These are phyloP conservation scores for Anisodus tanguticus DNA, from an alignment of 257 asterid species.

Conservation along the genomic window DNA sequence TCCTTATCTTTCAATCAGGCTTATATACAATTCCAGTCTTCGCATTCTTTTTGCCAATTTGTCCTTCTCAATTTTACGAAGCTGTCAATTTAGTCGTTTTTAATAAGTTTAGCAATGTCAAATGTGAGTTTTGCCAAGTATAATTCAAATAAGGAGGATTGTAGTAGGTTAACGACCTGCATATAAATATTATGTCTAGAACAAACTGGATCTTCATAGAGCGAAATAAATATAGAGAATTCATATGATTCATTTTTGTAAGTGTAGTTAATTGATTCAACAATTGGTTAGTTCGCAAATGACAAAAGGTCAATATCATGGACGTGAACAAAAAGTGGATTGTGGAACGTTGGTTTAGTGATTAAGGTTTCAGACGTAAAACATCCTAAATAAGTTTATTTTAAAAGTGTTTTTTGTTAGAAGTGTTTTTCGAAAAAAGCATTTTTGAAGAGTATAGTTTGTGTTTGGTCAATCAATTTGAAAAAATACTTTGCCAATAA, in stretches of 20 bases:
- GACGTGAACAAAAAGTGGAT: too few species aligned
- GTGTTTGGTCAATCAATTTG: too few species aligned
- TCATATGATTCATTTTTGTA: neutral
- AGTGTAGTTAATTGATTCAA: too few species aligned
- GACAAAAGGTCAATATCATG: too few species aligned
- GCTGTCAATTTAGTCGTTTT: neutral
- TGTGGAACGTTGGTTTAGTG: neutral
- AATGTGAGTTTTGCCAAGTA: neutral
- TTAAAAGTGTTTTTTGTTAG: too few species aligned
- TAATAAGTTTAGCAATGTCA: neutral
- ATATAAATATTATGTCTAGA: too few species aligned
- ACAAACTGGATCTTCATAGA: neutral
- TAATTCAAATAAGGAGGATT: neutral
- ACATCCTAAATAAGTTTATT: too few species aligned
- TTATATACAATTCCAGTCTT: conserved; percentile 52
- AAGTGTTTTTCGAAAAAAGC: too few species aligned
- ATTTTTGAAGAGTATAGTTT: too few species aligned
- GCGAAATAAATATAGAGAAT: neutral
- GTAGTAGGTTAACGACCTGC: neutral
- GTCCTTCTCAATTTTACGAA: neutral
- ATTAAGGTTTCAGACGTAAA: neutral
- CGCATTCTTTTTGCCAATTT: neutral
- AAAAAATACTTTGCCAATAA: too few species aligned
- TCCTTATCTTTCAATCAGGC: neutral
- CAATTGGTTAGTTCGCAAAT: too few species aligned